phyloP scores from a whole-genome alignment of 352 stramenopile genomes.

The Phytopythium sindhum region DNA sequence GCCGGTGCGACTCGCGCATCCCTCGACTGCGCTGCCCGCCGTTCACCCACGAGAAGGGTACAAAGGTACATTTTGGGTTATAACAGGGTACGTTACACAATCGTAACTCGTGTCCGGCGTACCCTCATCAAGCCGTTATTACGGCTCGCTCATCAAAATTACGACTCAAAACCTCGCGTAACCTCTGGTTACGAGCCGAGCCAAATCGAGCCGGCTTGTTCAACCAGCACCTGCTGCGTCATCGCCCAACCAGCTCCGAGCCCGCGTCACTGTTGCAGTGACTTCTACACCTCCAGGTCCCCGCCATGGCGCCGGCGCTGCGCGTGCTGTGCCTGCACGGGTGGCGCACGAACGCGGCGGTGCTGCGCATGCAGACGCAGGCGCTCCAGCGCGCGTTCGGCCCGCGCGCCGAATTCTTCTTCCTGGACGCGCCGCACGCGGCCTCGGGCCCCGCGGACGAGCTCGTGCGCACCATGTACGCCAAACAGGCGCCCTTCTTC shows the following conservation, averaged over 20 bases:
- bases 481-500: slow-evolving; percentile 52
- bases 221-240: no score
- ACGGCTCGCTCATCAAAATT: no score
- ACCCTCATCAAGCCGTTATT: no score
- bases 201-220: no score
- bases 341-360: slow-evolving; percentile 68
- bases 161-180: no score
- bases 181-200: no score
- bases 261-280: no score
- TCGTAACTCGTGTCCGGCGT: no score
- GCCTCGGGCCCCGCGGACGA: slow-evolving; percentile 56
- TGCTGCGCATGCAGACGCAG: slow-evolving; percentile 56
- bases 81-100: background rate
- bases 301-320: slow-evolving; percentile 31
- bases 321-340: slow-evolving; percentile 78
- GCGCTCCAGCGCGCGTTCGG: slow-evolving; percentile 56
- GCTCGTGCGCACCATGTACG: slow-evolving; percentile 59
- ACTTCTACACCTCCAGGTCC: no score
- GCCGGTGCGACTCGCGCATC: background rate
- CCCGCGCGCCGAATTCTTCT: slow-evolving; percentile 54
- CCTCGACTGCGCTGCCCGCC: background rate
- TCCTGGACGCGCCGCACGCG: slow-evolving; percentile 57
- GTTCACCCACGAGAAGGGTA: background rate
- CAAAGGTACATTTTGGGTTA: background rate
- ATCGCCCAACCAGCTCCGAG: no score